A percentile compares a stretch with the other conserved stretches of the same genome.
phyloP scores from a whole-genome alignment of 495 filamentous ascomycete species.

The Penicillium steckii region DNA sequence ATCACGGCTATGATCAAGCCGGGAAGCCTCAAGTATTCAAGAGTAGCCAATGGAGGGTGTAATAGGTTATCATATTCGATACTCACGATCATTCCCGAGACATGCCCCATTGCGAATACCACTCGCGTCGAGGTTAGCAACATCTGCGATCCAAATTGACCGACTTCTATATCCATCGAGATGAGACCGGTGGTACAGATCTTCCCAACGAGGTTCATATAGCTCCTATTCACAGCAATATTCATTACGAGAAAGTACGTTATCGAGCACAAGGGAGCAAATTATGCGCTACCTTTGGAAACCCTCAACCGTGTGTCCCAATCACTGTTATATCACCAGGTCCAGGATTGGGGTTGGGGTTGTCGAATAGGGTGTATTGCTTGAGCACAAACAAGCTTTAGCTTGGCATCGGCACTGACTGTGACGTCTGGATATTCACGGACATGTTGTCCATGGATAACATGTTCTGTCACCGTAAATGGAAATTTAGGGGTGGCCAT shows the following conservation, averaged over 20 bases:
- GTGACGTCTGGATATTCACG: conserved; percentile 59
- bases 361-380: conserved; percentile 63
- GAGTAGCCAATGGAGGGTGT: not conserved
- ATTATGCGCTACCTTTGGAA: conserved; percentile 25
- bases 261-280: no score
- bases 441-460: conserved; percentile 55
- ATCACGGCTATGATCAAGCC: conserved; percentile 76
- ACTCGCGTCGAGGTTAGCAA: conserved; percentile 65
- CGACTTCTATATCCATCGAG: conserved; percentile 53
- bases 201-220: conserved; percentile 75
- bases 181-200: conserved; percentile 49
- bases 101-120: conserved; percentile 63
- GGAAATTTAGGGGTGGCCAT: not conserved
- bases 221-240: conserved; percentile 50
- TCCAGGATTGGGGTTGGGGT: conserved; percentile 50
- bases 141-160: conserved; percentile 72
- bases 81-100: conserved; percentile 64
- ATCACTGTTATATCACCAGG: conserved; percentile 67
- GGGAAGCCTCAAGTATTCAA: conserved; percentile 44
- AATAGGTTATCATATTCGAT: no score
- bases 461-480: conserved; percentile 44
- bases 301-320: conserved; percentile 62
- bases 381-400: conserved; percentile 64
- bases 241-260: no score
- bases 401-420: conserved; percentile 32